Percentiles rank a stretch among this genome's conserved stretches.
These are phyloP conservation scores for Aspergillus sparsus DNA, from an alignment of 495 filamentous ascomycete species.

Conservation along the genomic window DNA sequence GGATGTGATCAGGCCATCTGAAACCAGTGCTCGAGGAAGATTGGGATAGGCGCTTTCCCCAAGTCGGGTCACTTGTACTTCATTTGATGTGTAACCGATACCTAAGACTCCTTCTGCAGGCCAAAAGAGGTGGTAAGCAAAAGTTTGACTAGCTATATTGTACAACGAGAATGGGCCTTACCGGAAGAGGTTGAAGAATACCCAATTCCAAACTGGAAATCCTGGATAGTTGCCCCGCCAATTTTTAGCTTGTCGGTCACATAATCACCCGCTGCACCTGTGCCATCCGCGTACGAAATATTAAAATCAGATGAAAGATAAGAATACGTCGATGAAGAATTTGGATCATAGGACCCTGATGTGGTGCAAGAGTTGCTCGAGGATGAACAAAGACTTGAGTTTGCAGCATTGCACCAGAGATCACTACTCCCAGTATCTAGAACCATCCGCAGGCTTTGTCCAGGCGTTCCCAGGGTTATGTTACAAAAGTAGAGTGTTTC, in stretches of 20 bases:
- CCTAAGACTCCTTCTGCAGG: conserved; percentile 76
- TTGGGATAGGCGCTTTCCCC: conserved; percentile 68
- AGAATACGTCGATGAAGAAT: conserved; percentile 75
- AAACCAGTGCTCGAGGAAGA: conserved; percentile 71
- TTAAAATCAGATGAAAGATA: conserved; percentile 80
- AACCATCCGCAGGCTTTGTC: conserved; percentile 63
- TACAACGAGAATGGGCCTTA: conserved; percentile 9
- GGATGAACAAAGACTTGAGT: conserved; percentile 59
- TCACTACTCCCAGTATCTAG: conserved; percentile 88
- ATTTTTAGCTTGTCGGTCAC: conserved; percentile 75
- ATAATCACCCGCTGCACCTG: conserved; percentile 80
- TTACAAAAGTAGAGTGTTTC: conserved; percentile 69
- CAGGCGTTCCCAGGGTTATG: conserved; percentile 69
- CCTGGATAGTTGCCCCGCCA: conserved; percentile 58
- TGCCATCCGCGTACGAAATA: conserved; percentile 88
- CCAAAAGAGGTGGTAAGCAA: neutral
- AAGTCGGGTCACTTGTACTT: conserved; percentile 70
- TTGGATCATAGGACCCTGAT: conserved; percentile 70
- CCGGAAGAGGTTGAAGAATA: conserved; percentile 64
- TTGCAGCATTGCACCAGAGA: conserved; percentile 77
- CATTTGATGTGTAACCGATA: conserved; percentile 83
- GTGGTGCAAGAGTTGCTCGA: conserved; percentile 49
- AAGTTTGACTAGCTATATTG: neutral
- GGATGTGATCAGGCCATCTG: conserved; percentile 69
- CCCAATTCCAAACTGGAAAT: conserved; percentile 85